phyloP scores from a whole-genome alignment of 345 rosid genomes.

The Capsella bursapastoris region DNA sequence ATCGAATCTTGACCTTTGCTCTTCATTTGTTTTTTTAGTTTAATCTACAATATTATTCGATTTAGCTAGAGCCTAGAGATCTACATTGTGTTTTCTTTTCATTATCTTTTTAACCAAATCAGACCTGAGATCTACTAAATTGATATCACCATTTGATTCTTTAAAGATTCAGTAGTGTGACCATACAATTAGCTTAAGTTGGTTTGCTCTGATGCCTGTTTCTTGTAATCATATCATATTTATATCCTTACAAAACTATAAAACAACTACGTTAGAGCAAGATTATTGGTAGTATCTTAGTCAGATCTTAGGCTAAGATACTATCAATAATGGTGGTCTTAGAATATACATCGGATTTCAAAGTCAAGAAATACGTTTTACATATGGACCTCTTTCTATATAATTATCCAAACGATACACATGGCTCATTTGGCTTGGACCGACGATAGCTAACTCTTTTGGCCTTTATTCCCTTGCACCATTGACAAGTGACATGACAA shows the following conservation, averaged over 20 bases:
- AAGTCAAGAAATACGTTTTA: not conserved
- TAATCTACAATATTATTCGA: not conserved
- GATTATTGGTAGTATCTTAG: too few relatives aligned
- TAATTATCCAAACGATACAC: constrained; percentile 21
- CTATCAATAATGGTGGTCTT: too few relatives aligned
- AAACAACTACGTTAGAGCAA: not conserved
- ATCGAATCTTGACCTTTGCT: constrained; percentile 40
- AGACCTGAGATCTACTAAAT: not conserved
- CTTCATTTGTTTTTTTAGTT: not conserved
- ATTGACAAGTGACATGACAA: constrained; percentile 40
- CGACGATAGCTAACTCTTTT: constrained; percentile 46
- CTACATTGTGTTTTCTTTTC: not conserved
- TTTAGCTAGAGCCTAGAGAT: not conserved
- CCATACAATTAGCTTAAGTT: not conserved
- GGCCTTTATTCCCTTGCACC: constrained; percentile 29
- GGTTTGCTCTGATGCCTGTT: not conserved
- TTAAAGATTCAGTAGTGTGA: not conserved
- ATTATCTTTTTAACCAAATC: not conserved
- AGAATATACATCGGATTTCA: not conserved
- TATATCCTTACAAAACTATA: not conserved
- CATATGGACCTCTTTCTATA: not conserved
- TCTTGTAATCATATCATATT: not conserved
- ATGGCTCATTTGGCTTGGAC: constrained; percentile 41
- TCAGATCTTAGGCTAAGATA: too few relatives aligned
- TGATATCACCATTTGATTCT: constrained; percentile 7